Conservation (phyloP, 495 filamentous ascomycete genomes). For the Saxophila tyrrhenica region DNA sequence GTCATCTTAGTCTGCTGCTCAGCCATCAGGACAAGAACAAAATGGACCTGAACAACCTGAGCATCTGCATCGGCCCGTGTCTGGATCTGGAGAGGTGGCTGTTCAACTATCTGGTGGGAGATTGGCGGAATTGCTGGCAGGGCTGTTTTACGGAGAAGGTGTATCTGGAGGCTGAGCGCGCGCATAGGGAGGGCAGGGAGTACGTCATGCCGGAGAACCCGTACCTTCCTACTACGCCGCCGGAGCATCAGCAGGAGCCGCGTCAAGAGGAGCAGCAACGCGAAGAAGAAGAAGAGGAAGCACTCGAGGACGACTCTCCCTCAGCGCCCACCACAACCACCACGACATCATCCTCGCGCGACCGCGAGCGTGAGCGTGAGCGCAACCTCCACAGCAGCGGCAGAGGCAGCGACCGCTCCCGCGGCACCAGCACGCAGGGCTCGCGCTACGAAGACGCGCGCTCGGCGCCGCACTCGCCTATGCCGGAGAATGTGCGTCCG, state of each 20-base stretch:
- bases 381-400: slow-evolving; percentile 10
- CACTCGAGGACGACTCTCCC: neutral
- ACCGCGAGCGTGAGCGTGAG: slow-evolving; percentile 5
- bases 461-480: neutral
- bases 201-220: neutral
- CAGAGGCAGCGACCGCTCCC: neutral
- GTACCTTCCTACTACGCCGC: neutral
- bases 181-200: slow-evolving; percentile 7
- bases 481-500: slow-evolving; percentile 2
- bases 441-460: slow-evolving; percentile 11
- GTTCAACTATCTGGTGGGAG: slow-evolving; percentile 81
- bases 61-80: slow-evolving; percentile 89
- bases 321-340: neutral
- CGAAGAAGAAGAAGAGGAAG: neutral
- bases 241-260: neutral
- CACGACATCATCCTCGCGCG: too few relatives aligned
- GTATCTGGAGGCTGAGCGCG: slow-evolving; percentile 60
- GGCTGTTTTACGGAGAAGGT: slow-evolving; percentile 85
- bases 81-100: slow-evolving; percentile 84
- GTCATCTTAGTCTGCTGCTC: slow-evolving; percentile 77
- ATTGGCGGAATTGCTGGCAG: slow-evolving; percentile 92
- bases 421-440: slow-evolving; percentile 6
- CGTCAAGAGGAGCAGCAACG: neutral
- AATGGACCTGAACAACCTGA: slow-evolving; percentile 87
- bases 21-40: slow-evolving; percentile 81